Evolutionary conservation across 495 filamentous ascomycete genomes (phyloP).

Genomic region (Peziza echinospora): DNA sequence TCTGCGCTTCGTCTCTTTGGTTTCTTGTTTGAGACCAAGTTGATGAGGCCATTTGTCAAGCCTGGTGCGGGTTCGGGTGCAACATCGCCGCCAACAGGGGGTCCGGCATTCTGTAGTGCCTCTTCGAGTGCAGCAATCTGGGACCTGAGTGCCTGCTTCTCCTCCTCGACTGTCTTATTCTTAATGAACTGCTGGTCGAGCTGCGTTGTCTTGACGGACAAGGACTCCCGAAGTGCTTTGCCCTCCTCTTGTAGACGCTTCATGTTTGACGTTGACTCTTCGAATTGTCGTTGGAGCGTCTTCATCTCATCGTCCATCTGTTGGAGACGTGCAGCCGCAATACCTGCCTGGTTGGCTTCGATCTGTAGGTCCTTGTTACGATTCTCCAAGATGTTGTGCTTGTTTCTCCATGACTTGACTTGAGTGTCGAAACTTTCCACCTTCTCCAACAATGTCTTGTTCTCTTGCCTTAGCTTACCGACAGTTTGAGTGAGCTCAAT

Average conservation of each 20-base stretch:
- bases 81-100: conserved; percentile 62
- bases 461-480: conserved; percentile 77
- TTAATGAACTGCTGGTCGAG: conserved; percentile 50
- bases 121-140: conserved; percentile 82
- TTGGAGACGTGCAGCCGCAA: conserved; percentile 64
- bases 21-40: conserved; percentile 91
- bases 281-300: conserved; percentile 64
- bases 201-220: conserved; percentile 53
- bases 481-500: conserved; percentile 89
- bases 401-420: conserved; percentile 77
- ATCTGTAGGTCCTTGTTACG: conserved; percentile 80
- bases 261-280: conserved; percentile 66
- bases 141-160: conserved; percentile 62
- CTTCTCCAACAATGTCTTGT: conserved; percentile 69
- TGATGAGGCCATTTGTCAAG: conserved; percentile 63
- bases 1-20: conserved; percentile 88
- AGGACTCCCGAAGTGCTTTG: conserved; percentile 51
- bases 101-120: conserved; percentile 59
- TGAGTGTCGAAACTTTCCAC: conserved; percentile 93
- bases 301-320: conserved; percentile 89
- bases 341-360: conserved; percentile 95
- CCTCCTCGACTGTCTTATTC: conserved; percentile 50
- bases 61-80: conserved; percentile 65
- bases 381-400: conserved; percentile 78
- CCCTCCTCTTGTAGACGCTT: conserved; percentile 90